These are phyloP conservation scores for Phytophthora crassamura DNA, from an alignment of 352 stramenopile species.

Conservation along the genomic window DNA sequence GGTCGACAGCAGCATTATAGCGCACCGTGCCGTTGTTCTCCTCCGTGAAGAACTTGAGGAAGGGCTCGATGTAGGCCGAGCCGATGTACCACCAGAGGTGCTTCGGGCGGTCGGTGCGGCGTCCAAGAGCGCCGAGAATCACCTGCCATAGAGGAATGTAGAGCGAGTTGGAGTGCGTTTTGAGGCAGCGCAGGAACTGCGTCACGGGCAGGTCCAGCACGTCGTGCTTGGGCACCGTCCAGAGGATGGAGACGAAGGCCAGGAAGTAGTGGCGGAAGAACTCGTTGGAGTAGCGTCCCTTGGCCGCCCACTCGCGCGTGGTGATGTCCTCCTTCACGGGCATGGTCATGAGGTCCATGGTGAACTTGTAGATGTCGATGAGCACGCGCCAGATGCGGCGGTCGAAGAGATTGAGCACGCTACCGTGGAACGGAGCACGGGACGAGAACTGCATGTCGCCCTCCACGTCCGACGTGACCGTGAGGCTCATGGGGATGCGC, in stretches of 20 bases:
- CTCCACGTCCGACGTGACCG: constrained; percentile 80
- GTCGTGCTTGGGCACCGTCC: constrained; percentile 86
- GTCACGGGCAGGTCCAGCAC: constrained; percentile 83
- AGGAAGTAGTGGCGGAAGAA: constrained; percentile 92
- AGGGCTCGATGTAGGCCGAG: constrained; percentile 84
- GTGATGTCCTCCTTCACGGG: constrained; percentile 77
- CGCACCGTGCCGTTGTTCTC: constrained; percentile 81
- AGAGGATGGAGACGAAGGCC: constrained; percentile 87
- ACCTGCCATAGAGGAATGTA: constrained; percentile 91
- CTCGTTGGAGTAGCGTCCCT: constrained; percentile 77
- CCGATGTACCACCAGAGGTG: constrained; percentile 89
- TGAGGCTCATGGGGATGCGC: constrained; percentile 90
- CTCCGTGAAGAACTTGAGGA: constrained; percentile 87
- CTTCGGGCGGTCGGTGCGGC: constrained; percentile 80
- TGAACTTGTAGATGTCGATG: constrained; percentile 89
- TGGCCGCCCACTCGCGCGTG: constrained; percentile 77
- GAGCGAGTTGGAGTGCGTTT: constrained; percentile 88
- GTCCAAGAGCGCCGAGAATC: constrained; percentile 72
- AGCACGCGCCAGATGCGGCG: constrained; percentile 84
- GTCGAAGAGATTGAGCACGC: constrained; percentile 73
- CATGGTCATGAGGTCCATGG: constrained; percentile 88
- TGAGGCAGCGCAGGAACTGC: constrained; percentile 89
- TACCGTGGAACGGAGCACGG: constrained; percentile 73
- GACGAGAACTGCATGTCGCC: constrained; percentile 90
- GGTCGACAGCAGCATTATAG: constrained; percentile 73